These are phyloP conservation scores for Spongospora subterranea DNA, from an alignment of 208 protist species.

Conservation along the genomic window DNA sequence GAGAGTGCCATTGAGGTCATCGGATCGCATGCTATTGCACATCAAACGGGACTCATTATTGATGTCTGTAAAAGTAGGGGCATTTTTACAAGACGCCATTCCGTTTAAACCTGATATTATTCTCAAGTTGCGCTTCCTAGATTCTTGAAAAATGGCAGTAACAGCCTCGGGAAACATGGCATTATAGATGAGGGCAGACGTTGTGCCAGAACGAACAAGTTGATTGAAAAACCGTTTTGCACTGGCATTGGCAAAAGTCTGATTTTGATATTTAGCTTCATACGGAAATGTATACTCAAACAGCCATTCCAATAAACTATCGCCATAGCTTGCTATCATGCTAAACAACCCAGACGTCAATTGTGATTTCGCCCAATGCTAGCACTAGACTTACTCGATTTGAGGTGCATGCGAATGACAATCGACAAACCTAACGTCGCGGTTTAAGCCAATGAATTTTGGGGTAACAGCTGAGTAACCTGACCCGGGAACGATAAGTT, in stretches of 20 bases:
- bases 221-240: conserved; percentile 25
- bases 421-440: conserved; percentile 34
- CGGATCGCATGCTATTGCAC: conserved; percentile 43
- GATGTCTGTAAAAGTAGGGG: neutral
- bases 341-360: neutral
- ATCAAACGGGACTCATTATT: neutral
- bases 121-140: neutral
- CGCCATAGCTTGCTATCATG: conserved; percentile 50
- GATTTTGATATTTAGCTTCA: conserved; percentile 3
- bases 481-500: conserved; percentile 12
- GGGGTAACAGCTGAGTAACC: neutral
- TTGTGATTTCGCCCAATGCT: neutral
- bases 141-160: neutral
- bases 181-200: conserved; percentile 37
- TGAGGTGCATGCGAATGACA: conserved; percentile 47
- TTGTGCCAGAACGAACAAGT: conserved; percentile 3
- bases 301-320: conserved; percentile 37
- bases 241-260: neutral
- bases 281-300: neutral
- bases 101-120: conserved; percentile 8
- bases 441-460: neutral
- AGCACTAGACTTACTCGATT: conserved; percentile 1
- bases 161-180: conserved; percentile 28
- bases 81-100: neutral
- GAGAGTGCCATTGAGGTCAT: neutral